These are phyloP conservation scores for Penicillium sp. DNA, from an alignment of 2,329 filamentous ascomycete species.

Conservation along the genomic window DNA sequence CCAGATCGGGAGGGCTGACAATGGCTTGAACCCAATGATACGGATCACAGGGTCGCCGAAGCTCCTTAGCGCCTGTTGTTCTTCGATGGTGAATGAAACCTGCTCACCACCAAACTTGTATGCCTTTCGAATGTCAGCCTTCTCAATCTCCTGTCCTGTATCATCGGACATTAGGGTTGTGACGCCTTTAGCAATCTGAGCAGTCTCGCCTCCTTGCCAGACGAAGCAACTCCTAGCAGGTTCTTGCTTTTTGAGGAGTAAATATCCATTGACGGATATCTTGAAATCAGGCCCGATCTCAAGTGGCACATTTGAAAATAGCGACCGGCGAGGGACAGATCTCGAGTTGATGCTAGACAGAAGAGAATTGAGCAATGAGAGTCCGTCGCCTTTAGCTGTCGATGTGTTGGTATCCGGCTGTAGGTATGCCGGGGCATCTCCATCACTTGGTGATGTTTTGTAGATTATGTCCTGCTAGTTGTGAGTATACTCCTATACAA, in stretches of 20 bases:
- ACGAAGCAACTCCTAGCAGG: constrained; percentile 82
- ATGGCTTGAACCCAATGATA: constrained; percentile 90
- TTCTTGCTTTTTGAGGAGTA: constrained; percentile 78
- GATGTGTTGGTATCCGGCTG: constrained; percentile 53
- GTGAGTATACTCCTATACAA: not conserved
- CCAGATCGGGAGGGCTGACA: constrained; percentile 73
- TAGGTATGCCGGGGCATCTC: constrained; percentile 61
- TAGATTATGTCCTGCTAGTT: constrained; percentile 79
- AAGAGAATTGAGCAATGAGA: constrained; percentile 74
- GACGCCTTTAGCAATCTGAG: constrained; percentile 73
- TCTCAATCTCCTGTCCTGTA: constrained; percentile 72
- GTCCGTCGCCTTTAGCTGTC: constrained; percentile 68
- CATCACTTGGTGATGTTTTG: constrained; percentile 65
- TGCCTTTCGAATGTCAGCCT: constrained; percentile 79
- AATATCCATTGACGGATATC: constrained; percentile 92
- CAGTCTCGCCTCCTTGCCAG: constrained; percentile 79
- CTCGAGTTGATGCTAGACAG: constrained; percentile 88
- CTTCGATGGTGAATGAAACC: constrained; percentile 79
- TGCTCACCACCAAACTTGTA: constrained; percentile 95
- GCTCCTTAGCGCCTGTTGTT: constrained; percentile 71
- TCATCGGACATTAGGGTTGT: constrained; percentile 76
- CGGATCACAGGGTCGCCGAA: constrained; percentile 82
- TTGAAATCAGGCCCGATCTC: constrained; percentile 80
- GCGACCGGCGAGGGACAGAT: constrained; percentile 76
- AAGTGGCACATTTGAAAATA: constrained; percentile 83